Base-by-base conservation (phyloP, 148 eudicot genomes). In the Rhododendron mucronatum region DNA sequence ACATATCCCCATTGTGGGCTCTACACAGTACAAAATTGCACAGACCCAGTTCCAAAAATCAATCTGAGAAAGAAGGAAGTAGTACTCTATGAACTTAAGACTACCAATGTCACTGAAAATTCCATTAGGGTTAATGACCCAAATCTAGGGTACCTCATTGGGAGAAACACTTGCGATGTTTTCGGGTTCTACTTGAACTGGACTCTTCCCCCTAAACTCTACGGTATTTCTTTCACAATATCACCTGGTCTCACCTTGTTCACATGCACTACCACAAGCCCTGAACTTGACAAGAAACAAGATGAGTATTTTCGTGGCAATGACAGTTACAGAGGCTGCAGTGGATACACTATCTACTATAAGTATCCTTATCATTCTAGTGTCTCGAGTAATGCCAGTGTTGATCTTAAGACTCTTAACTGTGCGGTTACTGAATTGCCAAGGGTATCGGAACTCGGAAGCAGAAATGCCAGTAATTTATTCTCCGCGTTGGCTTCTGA, bases 361-460 rank as follows among this genome's bases (percentile, higher is more conserved):
- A 82, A 4, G 8, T 48, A 86, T 76, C 82, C 88, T n/a, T n/a
- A n/a, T n/a, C n/a, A n/a, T n/a, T n/a, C n/a, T n/a, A n/a, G n/a
- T 7, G 15, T 9, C 41, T 2, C 16, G 39, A 57, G 11, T 39
- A 59, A 82, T 69, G 5, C 0, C 20, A 20, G 6, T 44, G 18
- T 75, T 65, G 51, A n/a, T n/a, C n/a, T n/a, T n/a, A n/a, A n/a
- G n/a, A n/a, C 50, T 3, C 47, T 0, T 21, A 44, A 23, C 15
- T 88, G 87, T 48, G 30, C 69, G 48, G 76, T 30, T 53, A 57
- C 85, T 84, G 63, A 76, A 18, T 47, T 85, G n/a, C 89, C 89
- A 10, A 1, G 50, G 44, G 23, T 37, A 30, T 2, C 16, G 1
- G 0, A 37, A 12, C 1, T 4, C 8, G 11, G 8, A 5, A 77